Evolutionary conservation across 1,284 basidiomycete species (phyloP), one percentile per base, ranked within the genome.

Genomic region (Apiotrichum montevideense): DNA sequence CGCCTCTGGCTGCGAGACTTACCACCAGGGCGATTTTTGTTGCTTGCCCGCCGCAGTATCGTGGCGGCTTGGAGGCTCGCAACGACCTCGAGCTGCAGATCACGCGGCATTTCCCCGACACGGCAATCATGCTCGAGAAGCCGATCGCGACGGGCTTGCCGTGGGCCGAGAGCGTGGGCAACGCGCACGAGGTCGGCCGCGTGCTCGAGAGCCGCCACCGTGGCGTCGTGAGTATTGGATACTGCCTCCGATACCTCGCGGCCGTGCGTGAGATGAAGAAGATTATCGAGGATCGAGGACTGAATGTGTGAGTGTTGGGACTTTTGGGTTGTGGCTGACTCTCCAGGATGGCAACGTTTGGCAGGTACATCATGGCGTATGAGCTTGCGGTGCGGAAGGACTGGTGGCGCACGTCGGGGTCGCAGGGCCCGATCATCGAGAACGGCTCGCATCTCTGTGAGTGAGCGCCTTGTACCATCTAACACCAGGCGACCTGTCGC

Each of bases 101-200:
- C 67, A 79, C 92, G 73, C 85, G 88, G 69, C 77, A 84, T 68
- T 94, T 98, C 80, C 92, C 92, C 53, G 85, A 85, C 32, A 84
- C 88, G 35, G 86, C 87, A 29, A 81, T 95, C 76, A 93, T 95
- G 74, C 82, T 97, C 62, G 93, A 97, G 79, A 96, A 96, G 57
- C 79, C 79, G n/a, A 76, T 80, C 13, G 74, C 78, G 4, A 79
- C 78, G 2, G 78, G 78, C 29, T 42, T 57, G n/a, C 76, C 78
- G 3, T 75, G 74, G 45, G 67, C 71, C 29, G 64, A 77, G 55
- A 74, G 71, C 14, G 70, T 79, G 35, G 70, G 65, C 33, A 72
- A 79, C 13, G 70, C 73, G 3, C 68, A 80, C 52, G 85, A 87
- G 72, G 82, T 92, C 51, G 77, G 86, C 2, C 84, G 85, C 67